Evolutionary conservation across 2,329 filamentous ascomycete species (phyloP).

Genomic region (Colletotrichum orchidophilum): DNA sequence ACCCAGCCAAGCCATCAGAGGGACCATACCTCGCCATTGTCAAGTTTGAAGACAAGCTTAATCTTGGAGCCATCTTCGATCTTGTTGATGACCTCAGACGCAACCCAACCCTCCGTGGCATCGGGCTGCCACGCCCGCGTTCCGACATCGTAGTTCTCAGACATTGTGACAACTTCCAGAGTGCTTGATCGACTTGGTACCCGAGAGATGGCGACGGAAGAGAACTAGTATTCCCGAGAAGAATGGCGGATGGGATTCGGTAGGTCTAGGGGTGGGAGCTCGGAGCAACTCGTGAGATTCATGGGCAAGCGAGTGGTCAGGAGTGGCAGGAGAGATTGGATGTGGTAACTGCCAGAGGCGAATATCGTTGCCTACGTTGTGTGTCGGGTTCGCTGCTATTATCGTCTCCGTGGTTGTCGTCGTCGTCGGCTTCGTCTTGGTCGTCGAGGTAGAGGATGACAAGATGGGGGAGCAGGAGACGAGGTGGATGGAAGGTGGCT

Average conservation of each 20-base stretch:
- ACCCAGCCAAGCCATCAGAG: background rate
- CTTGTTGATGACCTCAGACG: constrained; percentile 92
- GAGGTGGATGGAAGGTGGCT: background rate
- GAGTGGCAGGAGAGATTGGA: constrained; percentile 2
- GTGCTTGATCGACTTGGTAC: constrained; percentile 2
- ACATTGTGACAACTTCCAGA: constrained; percentile 66
- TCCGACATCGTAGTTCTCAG: constrained; percentile 94
- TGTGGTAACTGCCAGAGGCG: background rate
- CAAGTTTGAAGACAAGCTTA: constrained; percentile 85
- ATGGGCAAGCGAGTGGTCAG: constrained; percentile 23
- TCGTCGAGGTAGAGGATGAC: background rate
- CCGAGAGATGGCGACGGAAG: constrained; percentile 23
- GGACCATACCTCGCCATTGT: constrained; percentile 84
- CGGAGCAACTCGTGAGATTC: constrained; percentile 28
- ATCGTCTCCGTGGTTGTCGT: background rate
- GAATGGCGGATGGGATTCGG: constrained; percentile 18
- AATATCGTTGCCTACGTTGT: background rate
- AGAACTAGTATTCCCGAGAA: constrained; percentile 20
- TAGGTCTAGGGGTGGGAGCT: constrained; percentile 30
- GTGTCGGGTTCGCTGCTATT: background rate
- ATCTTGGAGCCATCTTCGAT: constrained; percentile 85
- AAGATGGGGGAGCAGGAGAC: background rate
- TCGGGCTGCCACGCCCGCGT: constrained; percentile 99
- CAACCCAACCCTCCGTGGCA: constrained; percentile 94
- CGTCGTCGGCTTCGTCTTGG: background rate